phyloP scores from a whole-genome alignment of 495 filamentous ascomycete species.

The Talaromyces ruber region DNA sequence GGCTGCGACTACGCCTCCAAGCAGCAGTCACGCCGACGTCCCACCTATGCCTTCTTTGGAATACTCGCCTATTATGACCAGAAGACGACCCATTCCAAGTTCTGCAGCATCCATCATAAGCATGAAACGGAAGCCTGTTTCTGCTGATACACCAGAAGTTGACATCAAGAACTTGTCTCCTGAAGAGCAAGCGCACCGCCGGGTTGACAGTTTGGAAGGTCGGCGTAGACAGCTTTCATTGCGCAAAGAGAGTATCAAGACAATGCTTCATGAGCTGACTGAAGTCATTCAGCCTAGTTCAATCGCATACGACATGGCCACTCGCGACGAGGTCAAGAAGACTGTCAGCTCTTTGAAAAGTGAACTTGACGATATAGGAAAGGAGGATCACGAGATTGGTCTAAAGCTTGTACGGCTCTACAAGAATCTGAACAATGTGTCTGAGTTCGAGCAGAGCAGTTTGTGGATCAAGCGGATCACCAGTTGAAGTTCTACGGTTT shows the following conservation, averaged over 20 bases:
- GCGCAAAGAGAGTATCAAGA: constrained; percentile 61
- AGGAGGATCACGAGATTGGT: constrained; percentile 79
- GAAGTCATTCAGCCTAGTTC: constrained; percentile 49
- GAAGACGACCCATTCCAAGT: constrained; percentile 38
- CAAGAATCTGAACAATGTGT: constrained; percentile 65
- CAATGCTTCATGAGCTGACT: constrained; percentile 64
- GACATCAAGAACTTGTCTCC: constrained; percentile 47
- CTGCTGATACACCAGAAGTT: constrained; percentile 44
- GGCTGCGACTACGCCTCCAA: constrained; percentile 33
- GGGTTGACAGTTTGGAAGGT: constrained; percentile 58
- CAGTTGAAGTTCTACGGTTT: constrained; percentile 19
- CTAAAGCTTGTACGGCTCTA: constrained; percentile 73
- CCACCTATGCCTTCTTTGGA: constrained; percentile 24
- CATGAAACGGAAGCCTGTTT: constrained; percentile 42
- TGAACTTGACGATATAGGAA: constrained; percentile 71
- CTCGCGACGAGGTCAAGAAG: constrained; percentile 60
- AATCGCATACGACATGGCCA: constrained; percentile 45
- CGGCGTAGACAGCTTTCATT: constrained; percentile 55
- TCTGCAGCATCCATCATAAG: constrained; percentile 34
- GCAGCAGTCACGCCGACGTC: constrained; percentile 25
- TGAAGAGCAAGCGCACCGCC: constrained; percentile 47
- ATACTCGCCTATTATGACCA: constrained; percentile 35
- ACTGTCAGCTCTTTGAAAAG: constrained; percentile 60
- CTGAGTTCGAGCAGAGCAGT: constrained; percentile 59
- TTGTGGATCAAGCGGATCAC: constrained; percentile 76